Percentiles rank a stretch among this genome's conserved stretches.
Conservation (phyloP, 352 stramenopile genomes). For the Phytophthora uliginosa region DNA sequence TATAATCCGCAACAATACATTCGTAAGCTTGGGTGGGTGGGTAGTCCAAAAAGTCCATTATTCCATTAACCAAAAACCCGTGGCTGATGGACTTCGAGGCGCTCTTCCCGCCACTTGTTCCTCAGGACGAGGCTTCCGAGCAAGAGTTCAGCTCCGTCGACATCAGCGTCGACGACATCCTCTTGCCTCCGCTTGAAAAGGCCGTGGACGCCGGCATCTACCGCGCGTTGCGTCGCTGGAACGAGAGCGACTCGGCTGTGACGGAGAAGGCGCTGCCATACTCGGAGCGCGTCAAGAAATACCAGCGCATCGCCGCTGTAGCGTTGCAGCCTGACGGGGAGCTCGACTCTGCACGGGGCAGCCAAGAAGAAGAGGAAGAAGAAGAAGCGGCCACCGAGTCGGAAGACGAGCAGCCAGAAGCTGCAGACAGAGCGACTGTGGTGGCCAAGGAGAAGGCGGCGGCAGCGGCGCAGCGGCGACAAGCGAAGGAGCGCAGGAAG, state of each 20-base stretch:
- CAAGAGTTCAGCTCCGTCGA: conserved; percentile 17
- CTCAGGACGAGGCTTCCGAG: conserved; percentile 11
- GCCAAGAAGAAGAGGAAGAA: conserved; percentile 32
- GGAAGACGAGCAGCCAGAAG: conserved; percentile 21
- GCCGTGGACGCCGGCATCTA: conserved; percentile 68
- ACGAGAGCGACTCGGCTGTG: conserved; percentile 55
- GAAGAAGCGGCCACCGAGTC: conserved; percentile 19
- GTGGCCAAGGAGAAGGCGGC: conserved; percentile 38
- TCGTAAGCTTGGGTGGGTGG: too few species aligned
- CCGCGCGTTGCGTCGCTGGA: conserved; percentile 70
- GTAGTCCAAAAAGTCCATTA: too few species aligned
- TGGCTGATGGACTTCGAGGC: conserved; percentile 54
- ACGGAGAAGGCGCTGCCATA: conserved; percentile 66
- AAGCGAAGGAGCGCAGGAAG: conserved; percentile 34
- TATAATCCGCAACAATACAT: too few species aligned
- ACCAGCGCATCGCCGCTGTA: conserved; percentile 63
- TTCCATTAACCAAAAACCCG: too few species aligned
- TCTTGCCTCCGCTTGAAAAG: conserved; percentile 61
- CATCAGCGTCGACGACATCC: conserved; percentile 62
- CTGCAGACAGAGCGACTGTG: conserved; percentile 18
- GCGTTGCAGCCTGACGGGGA: conserved; percentile 55
- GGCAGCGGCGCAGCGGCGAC: conserved; percentile 14
- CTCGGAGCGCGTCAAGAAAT: conserved; percentile 64
- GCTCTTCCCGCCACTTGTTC: conserved; percentile 70
- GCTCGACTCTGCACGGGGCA: not conserved